Evolutionary conservation across 2,329 filamentous ascomycete species (phyloP), one percentile per base, ranked within the genome.

Genomic region (Botrytis paeoniae): DNA sequence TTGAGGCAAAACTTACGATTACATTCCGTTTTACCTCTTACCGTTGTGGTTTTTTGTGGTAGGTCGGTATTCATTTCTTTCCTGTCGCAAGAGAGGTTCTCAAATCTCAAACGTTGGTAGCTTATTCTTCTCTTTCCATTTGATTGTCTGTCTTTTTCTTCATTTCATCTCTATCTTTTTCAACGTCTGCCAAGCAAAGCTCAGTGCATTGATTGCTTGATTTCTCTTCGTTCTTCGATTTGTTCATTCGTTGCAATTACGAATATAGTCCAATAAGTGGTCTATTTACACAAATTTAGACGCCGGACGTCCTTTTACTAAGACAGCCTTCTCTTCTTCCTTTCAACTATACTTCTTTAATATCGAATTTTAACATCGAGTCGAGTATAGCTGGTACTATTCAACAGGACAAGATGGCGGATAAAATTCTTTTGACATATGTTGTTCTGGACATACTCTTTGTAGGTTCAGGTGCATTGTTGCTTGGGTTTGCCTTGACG

Each of bases 341-440:
- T n/a, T 51, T 25, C 32, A 39, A n/a, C 22, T 66, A 37, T 37
- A 20, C 32, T 39, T 51, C 4, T 37, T 66, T 51, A 12, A 66
- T 51, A 20, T 39, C 45, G n/a, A 20, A 37, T n/a, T 12, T 48
- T 35, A 16, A 66, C 45, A 8, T 37, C 35, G 14, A 29, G 22
- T 68, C 48, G 63, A 35, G 51, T 32, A 69, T 72, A 72, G 70
- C 70, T 69, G 63, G 63, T 43, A 45, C 70, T 71, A 69, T 65
- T 54, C 72, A 71, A 75, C 43, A 51, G 25, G 22, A 75, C 48
- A 87, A 85, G 83, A 82, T 83, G 78, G 74, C 72, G 64, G 85
- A 87, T 82, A 87, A 85, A 75, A 82, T 89, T 61, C 84, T 88
- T 76, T 78, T 86, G 77, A 82, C 84, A 74, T 89, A 86, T 79